These are phyloP conservation scores for Candida glucosophila DNA, from an alignment of 1,139 yeast genomes.

Conservation along the genomic window DNA sequence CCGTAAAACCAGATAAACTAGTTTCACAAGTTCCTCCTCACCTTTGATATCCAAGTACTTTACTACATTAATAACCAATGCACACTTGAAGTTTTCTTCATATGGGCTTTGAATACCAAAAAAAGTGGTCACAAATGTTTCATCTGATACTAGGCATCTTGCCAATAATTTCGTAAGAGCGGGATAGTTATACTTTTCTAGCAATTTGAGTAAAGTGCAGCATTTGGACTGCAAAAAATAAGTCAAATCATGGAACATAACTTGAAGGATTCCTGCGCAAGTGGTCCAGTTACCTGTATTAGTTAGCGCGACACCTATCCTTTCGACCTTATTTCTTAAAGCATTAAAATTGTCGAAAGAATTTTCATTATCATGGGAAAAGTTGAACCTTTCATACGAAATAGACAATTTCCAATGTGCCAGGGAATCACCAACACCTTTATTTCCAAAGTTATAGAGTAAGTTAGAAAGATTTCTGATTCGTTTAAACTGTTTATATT, in stretches of 20 bases:
- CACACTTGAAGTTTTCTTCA: constrained; percentile 5
- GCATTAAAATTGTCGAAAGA: constrained; percentile 2
- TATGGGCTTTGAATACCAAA: constrained; percentile 3
- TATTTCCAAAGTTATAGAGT: constrained; percentile 12
- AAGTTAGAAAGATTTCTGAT: constrained; percentile 22
- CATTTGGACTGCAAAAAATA: neutral
- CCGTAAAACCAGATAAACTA: neutral
- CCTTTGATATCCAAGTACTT: neutral
- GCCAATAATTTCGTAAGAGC: constrained; percentile 7
- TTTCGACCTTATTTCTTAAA: constrained; percentile 1
- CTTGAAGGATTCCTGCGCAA: neutral
- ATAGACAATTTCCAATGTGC: constrained; percentile 11
- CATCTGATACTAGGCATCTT: constrained; percentile 5
- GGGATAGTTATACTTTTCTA: constrained; percentile 4
- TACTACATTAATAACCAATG: constrained; percentile 1
- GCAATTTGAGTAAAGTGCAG: neutral
- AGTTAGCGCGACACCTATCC: neutral
- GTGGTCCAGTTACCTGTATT: neutral
- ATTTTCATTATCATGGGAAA: too few species aligned
- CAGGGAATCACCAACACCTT: constrained; percentile 2
- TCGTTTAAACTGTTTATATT: constrained; percentile 18
- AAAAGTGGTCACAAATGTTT: neutral
- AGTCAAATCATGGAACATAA: neutral
- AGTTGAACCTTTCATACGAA: constrained; percentile 15
- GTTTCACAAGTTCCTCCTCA: neutral